Percentiles rank a stretch among this genome's conserved stretches.
phyloP scores from a whole-genome alignment of 2,329 filamentous ascomycete genomes.

The Bretziella fagacearum region DNA sequence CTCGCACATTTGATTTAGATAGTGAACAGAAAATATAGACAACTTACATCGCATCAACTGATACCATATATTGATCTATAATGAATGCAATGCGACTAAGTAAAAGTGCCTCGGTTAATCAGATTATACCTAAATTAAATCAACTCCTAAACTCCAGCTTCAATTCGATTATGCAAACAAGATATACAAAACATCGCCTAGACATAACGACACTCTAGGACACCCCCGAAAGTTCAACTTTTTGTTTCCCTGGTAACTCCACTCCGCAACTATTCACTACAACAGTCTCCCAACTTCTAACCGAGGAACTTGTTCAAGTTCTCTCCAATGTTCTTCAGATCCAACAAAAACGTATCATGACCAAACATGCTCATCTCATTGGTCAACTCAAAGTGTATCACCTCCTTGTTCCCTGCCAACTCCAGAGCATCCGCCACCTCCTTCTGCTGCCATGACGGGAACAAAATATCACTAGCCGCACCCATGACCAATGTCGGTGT shows the following conservation, averaged over 20 bases:
- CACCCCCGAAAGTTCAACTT: too few species aligned
- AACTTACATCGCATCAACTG: too few species aligned
- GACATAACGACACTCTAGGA: too few species aligned
- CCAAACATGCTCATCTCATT: conserved; percentile 91
- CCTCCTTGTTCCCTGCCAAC: conserved; percentile 58
- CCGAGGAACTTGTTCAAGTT: conserved; percentile 63
- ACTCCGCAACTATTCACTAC: neutral
- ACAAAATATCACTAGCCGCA: conserved; percentile 88
- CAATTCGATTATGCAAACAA: too few species aligned
- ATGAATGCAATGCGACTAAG: too few species aligned
- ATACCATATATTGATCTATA: too few species aligned
- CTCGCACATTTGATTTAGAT: neutral
- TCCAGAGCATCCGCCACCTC: conserved; percentile 78
- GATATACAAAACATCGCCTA: too few species aligned
- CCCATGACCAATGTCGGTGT: conserved; percentile 80
- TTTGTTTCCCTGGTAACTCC: too few species aligned
- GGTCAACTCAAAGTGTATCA: conserved; percentile 79
- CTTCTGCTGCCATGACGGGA: conserved; percentile 94
- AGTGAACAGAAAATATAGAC: neutral
- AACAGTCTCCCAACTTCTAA: conserved; percentile 21
- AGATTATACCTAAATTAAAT: too few species aligned
- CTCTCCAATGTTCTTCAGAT: conserved; percentile 81
- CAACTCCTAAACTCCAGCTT: too few species aligned
- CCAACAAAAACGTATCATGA: conserved; percentile 88
- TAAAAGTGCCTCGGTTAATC: too few species aligned